Conservation (phyloP, 23 red algal genomes). For the Gracilaria gracilis region DNA sequence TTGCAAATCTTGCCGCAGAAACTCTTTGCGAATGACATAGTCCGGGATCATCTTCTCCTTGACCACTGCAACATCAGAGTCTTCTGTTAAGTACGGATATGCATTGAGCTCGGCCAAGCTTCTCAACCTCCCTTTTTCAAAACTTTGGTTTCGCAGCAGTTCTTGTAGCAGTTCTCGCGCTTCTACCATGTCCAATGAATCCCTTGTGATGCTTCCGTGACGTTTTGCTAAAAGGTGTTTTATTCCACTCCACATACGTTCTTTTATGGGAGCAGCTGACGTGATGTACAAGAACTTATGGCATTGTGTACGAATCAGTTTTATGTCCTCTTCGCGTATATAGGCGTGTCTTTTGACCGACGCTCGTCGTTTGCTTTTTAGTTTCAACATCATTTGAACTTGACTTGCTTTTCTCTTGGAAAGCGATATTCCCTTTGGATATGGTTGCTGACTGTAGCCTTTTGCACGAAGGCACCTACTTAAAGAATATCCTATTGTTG, state of each 20-base stretch:
- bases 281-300: constrained; percentile 36
- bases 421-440: neutral
- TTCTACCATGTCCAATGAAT: neutral
- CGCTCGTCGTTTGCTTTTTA: neutral
- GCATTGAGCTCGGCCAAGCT: constrained; percentile 1
- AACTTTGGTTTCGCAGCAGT: neutral
- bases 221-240: constrained; percentile 28
- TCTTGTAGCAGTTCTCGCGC: too few relatives aligned
- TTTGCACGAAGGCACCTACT: neutral
- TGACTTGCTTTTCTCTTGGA: neutral
- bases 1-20: constrained; percentile 8
- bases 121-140: neutral
- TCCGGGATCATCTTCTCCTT: neutral
- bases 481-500: constrained; percentile 3
- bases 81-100: constrained; percentile 1
- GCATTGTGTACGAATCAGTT: constrained; percentile 9
- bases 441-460: neutral
- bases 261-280: constrained; percentile 15
- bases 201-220: neutral
- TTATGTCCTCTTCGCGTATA: neutral
- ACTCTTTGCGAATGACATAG: neutral
- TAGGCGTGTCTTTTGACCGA: constrained; percentile 23
- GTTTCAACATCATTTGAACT: neutral
- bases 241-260: constrained; percentile 29
- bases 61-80: neutral